These are phyloP conservation scores for Ceratobasidium sp. DNA, from an alignment of 1,284 basidiomycete genomes.

Conservation along the genomic window DNA sequence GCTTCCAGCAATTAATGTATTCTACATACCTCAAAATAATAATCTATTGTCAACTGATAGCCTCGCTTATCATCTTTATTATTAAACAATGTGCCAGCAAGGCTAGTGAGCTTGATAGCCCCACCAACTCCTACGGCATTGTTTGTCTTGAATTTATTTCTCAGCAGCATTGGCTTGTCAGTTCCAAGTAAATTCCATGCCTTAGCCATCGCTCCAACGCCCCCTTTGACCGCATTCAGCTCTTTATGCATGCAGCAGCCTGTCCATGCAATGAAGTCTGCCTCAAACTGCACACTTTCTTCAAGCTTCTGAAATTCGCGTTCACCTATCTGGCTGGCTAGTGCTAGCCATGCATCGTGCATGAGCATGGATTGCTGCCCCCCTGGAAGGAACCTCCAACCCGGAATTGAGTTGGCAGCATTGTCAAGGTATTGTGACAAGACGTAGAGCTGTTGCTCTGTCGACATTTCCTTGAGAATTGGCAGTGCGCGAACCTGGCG, in stretches of 20 bases:
- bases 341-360: not conserved
- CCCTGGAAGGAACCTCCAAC: not conserved
- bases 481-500: not conserved
- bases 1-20: too few relatives aligned
- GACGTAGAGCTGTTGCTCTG: not conserved
- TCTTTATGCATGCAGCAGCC: too few relatives aligned
- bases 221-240: constrained; percentile 51
- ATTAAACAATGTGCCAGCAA: constrained; percentile 47
- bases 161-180: constrained; percentile 43
- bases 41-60: constrained; percentile 43
- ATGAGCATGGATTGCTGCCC: not conserved
- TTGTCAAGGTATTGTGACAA: not conserved
- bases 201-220: constrained; percentile 44
- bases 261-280: constrained; percentile 47
- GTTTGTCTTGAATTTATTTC: constrained; percentile 46
- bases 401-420: not conserved
- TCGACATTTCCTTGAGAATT: not conserved
- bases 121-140: constrained; percentile 40
- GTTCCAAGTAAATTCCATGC: constrained; percentile 43
- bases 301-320: not conserved
- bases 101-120: constrained; percentile 46
- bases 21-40: constrained; percentile 41
- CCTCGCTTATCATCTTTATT: constrained; percentile 51
- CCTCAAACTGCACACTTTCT: not conserved
- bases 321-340: constrained; percentile 9